Conservation (phyloP, 2,329 filamentous ascomycete species). For the Penicillium sp. region DNA sequence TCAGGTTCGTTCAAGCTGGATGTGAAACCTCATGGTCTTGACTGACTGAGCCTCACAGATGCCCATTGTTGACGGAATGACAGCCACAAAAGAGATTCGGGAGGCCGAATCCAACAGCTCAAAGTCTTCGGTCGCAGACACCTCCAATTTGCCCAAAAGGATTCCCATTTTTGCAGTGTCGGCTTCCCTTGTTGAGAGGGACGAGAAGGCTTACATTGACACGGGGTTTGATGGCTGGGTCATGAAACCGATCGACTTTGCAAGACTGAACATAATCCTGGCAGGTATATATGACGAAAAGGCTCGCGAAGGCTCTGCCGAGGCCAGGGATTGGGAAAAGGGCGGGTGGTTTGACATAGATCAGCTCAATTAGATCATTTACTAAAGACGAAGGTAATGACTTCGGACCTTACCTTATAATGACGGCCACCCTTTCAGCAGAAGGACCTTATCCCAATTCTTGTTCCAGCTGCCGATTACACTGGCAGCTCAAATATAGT, state of each 20-base stretch:
- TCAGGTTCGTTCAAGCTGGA: slow-evolving; percentile 61
- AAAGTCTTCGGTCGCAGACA: slow-evolving; percentile 59
- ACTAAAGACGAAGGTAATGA: too few species aligned
- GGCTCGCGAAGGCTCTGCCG: slow-evolving; percentile 54
- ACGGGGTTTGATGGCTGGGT: slow-evolving; percentile 55
- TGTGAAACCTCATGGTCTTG: neutral
- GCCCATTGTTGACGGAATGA: slow-evolving; percentile 86
- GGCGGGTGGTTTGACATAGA: slow-evolving; percentile 73
- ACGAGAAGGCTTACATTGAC: slow-evolving; percentile 70
- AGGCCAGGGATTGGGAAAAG: slow-evolving; percentile 79
- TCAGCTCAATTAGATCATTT: neutral
- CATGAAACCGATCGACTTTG: slow-evolving; percentile 82
- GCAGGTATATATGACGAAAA: slow-evolving; percentile 65
- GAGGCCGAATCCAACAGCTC: slow-evolving; percentile 63
- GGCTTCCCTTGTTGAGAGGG: slow-evolving; percentile 73
- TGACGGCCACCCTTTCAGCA: too few species aligned
- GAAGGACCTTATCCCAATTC: too few species aligned
- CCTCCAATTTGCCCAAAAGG: slow-evolving; percentile 51
- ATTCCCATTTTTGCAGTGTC: slow-evolving; percentile 87
- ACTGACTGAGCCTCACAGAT: slow-evolving; percentile 58
- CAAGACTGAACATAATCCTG: slow-evolving; percentile 68
- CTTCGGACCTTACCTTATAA: too few species aligned
- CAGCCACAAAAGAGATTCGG: slow-evolving; percentile 80
- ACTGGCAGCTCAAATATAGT: too few species aligned
- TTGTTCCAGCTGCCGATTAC: too few species aligned